Conservation (phyloP, 306 rosid genomes). For the Cucumis cinereus region DNA sequence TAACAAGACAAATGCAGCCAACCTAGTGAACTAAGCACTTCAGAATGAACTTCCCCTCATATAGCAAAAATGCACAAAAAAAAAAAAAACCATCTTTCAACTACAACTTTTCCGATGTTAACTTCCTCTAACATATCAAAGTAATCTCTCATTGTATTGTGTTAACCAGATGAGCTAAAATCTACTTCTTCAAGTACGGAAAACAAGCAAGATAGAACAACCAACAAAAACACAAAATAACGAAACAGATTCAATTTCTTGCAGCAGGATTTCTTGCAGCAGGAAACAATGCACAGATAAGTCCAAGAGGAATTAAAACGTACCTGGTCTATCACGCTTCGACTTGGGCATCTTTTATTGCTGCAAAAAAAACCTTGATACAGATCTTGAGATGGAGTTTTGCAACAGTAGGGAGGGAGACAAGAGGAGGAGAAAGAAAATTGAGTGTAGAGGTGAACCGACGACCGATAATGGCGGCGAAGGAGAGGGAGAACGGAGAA, state of each 20-base stretch:
- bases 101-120: too few relatives aligned
- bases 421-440: too few relatives aligned
- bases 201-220: not conserved
- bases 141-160: too few relatives aligned
- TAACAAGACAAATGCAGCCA: too few relatives aligned
- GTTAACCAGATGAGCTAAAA: not conserved
- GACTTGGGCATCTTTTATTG: not conserved
- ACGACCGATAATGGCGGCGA: too few relatives aligned
- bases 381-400: too few relatives aligned
- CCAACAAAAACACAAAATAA: not conserved
- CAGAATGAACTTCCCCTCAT: not conserved
- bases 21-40: too few relatives aligned
- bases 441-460: too few relatives aligned
- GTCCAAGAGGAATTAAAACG: not conserved
- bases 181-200: not conserved
- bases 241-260: not conserved
- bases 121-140: not conserved
- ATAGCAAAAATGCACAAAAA: not conserved
- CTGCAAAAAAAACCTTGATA: not conserved
- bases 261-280: not conserved
- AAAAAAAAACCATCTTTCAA: not conserved
- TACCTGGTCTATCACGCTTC: slow-evolving; percentile 6
- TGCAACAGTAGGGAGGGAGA: too few relatives aligned
- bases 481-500: too few relatives aligned
- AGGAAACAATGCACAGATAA: too few relatives aligned